phyloP scores from a whole-genome alignment of 306 rosid genomes.

The Prunus mongolica region DNA sequence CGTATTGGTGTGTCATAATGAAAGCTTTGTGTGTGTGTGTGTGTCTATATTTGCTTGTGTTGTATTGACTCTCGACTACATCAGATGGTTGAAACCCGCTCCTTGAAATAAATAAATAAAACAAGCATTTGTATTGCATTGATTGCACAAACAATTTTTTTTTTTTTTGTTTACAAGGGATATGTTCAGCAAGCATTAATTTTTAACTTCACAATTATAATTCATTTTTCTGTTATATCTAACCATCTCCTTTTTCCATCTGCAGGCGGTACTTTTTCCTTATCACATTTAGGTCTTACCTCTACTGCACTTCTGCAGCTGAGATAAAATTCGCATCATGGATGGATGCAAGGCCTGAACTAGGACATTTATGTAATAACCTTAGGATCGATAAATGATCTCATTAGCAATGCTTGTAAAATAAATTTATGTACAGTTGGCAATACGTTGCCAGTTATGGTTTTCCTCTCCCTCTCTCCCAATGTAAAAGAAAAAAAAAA shows the following conservation, averaged over 20 bases:
- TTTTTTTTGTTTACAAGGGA: not conserved
- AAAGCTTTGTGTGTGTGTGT: too few species aligned
- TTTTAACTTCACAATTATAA: not conserved
- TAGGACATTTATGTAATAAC: conserved; percentile 81
- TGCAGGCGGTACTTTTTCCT: conserved; percentile 87
- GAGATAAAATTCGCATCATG: conserved; percentile 49
- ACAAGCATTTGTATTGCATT: not conserved
- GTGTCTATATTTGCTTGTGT: not conserved
- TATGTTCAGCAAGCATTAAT: not conserved
- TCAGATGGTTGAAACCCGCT: not conserved
- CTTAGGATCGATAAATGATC: conserved; percentile 68
- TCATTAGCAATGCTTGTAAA: conserved; percentile 13
- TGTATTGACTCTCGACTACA: not conserved
- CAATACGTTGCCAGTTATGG: conserved; percentile 1
- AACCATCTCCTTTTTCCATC: conserved; percentile 5
- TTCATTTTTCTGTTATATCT: conserved; percentile 7
- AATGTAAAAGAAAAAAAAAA: not conserved
- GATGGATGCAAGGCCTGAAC: conserved; percentile 93
- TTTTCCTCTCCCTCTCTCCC: not conserved
- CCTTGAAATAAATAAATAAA: not conserved
- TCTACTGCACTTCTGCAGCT: conserved; percentile 52
- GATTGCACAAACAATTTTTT: not conserved
- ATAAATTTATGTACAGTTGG: conserved; percentile 35
- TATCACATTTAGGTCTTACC: conserved; percentile 83
- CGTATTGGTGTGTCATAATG: too few species aligned